Conservation (phyloP, 208 protist species). For the Crithidia bombi region DNA sequence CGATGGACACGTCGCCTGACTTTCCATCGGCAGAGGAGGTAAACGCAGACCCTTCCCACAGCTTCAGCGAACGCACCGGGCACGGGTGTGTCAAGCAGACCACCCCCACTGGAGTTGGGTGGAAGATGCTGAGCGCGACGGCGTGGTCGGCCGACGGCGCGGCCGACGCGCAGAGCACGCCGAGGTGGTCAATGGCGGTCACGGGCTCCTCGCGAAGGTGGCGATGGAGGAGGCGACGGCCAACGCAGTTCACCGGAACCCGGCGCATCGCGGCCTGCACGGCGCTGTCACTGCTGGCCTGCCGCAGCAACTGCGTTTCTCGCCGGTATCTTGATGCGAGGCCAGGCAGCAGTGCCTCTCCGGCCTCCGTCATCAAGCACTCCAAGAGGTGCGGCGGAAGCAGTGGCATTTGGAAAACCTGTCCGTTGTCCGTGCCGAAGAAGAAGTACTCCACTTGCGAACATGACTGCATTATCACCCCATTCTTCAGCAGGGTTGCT, state of each 20-base stretch:
- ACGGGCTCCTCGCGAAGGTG: conserved; percentile 64
- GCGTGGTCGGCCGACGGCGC: conserved; percentile 34
- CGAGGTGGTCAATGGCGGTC: conserved; percentile 46
- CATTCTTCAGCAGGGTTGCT: conserved; percentile 1
- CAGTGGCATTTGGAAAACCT: conserved; percentile 61
- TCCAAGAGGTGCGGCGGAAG: conserved; percentile 56
- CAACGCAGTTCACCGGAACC: conserved; percentile 47
- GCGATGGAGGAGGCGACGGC: conserved; percentile 59
- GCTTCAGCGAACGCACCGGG: conserved; percentile 47
- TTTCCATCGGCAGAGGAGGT: conserved; percentile 2
- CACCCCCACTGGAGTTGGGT: conserved; percentile 48
- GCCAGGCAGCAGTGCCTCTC: conserved; percentile 10
- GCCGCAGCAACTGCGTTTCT: conserved; percentile 1
- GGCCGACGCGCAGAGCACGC: conserved; percentile 57
- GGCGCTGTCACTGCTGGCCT: background rate
- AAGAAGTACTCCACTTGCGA: conserved; percentile 87
- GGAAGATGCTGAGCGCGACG: conserved; percentile 72
- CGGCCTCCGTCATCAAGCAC: conserved; percentile 15
- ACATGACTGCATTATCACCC: conserved; percentile 30
- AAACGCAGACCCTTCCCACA: conserved; percentile 75
- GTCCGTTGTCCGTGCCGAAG: conserved; percentile 63
- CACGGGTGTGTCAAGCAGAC: conserved; percentile 52
- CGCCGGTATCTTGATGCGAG: background rate
- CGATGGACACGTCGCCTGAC: background rate
- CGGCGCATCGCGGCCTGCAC: background rate